Percentiles rank a stretch among this genome's conserved stretches.
phyloP scores from a whole-genome alignment of 1,284 basidiomycete genomes.

The Sanguinoderma infundibulare region DNA sequence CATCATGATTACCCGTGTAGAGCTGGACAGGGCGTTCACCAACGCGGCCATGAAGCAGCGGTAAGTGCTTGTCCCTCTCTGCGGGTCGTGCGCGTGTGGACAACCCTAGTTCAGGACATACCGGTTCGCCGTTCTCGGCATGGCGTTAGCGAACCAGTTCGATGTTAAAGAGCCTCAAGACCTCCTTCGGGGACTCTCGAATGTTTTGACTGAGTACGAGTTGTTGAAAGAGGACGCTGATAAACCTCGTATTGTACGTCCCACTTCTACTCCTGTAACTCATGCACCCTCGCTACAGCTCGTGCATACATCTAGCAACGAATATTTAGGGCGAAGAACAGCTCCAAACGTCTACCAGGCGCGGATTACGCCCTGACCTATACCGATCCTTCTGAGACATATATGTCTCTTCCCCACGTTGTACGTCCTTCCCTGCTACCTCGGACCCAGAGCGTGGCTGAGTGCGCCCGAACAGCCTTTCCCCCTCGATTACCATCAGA shows the following conservation, averaged over 20 bases:
- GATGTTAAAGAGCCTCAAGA: constrained; percentile 81
- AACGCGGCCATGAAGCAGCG: constrained; percentile 78
- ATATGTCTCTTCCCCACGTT: constrained; percentile 77
- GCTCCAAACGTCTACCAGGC: constrained; percentile 54
- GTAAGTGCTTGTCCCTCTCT: constrained; percentile 43
- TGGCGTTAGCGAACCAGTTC: constrained; percentile 81
- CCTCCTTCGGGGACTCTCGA: constrained; percentile 73
- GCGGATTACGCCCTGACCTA: constrained; percentile 66
- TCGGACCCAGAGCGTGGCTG: background rate
- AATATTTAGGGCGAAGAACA: constrained; percentile 58
- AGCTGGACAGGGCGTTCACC: constrained; percentile 76
- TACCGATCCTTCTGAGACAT: constrained; percentile 66
- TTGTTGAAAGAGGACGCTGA: constrained; percentile 73
- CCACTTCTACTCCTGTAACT: background rate
- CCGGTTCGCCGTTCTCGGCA: constrained; percentile 81
- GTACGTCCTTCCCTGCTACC: constrained; percentile 43
- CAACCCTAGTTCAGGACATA: constrained; percentile 55
- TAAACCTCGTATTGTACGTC: constrained; percentile 73
- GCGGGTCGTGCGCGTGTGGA: constrained; percentile 2
- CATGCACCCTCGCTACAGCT: background rate
- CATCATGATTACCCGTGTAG: constrained; percentile 72
- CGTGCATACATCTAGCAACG: constrained; percentile 41
- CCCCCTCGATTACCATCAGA: constrained; percentile 84
- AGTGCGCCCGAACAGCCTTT: constrained; percentile 62
- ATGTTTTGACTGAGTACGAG: constrained; percentile 79